Base-by-base conservation (phyloP, 257 asterid species). In the Paraleonurus japonicus region DNA sequence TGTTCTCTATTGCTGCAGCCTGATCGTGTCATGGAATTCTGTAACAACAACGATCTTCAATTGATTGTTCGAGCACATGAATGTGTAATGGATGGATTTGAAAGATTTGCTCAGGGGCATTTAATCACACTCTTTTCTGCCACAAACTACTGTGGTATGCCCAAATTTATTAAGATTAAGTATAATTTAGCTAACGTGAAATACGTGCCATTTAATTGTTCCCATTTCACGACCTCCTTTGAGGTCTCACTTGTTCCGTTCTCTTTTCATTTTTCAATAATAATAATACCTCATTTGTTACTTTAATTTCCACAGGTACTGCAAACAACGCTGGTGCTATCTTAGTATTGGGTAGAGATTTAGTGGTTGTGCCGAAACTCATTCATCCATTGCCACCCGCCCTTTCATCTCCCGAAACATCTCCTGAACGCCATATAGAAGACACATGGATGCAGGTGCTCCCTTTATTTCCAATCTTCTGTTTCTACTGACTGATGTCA, bases 371-470 rank as follows among this genome's bases (percentile, higher is more conserved):
- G 70, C 98, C 99, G 3, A 92, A 95, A 74, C 90, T 95, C 66
- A 92, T 95, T 67, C 99, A 90, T 85, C 99, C 99, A 10, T 76
- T 95, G 78, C 99, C 99, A 0, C 99, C 99, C 22, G 98, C 98
- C 17, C 77, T 94, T 81, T 80, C 97, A 32, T 92, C 99, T 59
- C 92, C 98, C 0, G 99, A 95, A 81, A 86, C 89, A 32, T 92
- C 99, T 41, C 96, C 96, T 0, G 97, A 95, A 43, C 95, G 87
- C 24, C 94, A 85, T 74, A 81, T 85, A 23, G 99, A 95, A 58
- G 99, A 92, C 83, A 92, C 95, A 0, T 95, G 99, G 99, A 95
- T 95, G 98, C 99, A 92, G 99, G 99, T 95, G 65, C 78, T 48
- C 58, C 64, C 35, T n/a, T 67, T 69, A 45, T 60, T 41, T 64